Evolutionary conservation across 495 filamentous ascomycete species (phyloP), one percentile per base, ranked within the genome.

Genomic region (Cercophora newfieldiana): DNA sequence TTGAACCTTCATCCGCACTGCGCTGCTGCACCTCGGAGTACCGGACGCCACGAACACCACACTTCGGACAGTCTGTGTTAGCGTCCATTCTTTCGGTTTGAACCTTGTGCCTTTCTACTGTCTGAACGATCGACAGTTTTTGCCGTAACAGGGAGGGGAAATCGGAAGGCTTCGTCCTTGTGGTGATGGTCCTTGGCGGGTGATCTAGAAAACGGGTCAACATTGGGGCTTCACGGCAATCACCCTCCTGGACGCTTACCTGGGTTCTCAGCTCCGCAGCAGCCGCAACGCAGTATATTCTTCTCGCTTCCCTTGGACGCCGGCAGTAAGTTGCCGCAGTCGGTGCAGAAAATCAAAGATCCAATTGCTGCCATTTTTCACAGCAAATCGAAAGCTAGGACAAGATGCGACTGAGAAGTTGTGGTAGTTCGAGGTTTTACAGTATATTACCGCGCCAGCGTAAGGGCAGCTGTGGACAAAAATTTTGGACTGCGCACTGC

Each of bases 1-100:
- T 97, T 69, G 88, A 91, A 59, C 96, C 96, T 85, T 98, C 96
- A 77, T 98, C 95, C 4, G 95, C 96, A 81, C 92, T 89, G 64
- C 94, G 86, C 74, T 97, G 79, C 75, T 99, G 96, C 56, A 92
- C 85, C 2, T 91, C 89, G 29, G 89, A 91, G 74, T 86, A 98
- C 72, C 88, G 90, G 77, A 98, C 91, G 72, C 97, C 90, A 53
- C 86, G 87, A 59, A 87, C 84, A 6, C 90, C 93, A 75, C 94
- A 98, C 68, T 90, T 87, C 10, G 88, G 85, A 71, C 95, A 98
- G 22, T 87, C 87, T 63, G 81, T 82, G 69, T 89, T 81, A 10
- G 86, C 76, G 66, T 88, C 89, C 30, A 89, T 82, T 24, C 90
- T 89, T 72, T 91, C 89, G 14, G 88, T 96, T 68, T 91, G 87